These are phyloP conservation scores for Amanita inopinata DNA, from an alignment of 768 basidiomycete species.

Conservation along the genomic window DNA sequence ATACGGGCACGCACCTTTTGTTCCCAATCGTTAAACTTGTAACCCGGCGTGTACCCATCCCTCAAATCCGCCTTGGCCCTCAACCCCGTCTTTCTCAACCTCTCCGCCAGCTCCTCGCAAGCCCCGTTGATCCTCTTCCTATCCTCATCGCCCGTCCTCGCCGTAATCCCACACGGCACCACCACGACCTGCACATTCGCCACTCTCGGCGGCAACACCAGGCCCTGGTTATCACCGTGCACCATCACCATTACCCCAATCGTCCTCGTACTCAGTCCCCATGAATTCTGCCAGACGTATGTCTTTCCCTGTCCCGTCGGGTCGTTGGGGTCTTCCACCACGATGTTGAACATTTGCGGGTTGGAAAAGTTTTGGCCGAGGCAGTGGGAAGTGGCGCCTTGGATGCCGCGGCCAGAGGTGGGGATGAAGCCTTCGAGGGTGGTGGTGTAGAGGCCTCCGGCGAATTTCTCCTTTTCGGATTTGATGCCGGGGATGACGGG, in stretches of 20 bases:
- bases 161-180: conserved; percentile 92
- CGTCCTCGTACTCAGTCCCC: conserved; percentile 93
- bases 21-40: conserved; percentile 99
- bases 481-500: conserved; percentile 96
- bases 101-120: conserved; percentile 69
- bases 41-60: conserved; percentile 96
- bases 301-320: conserved; percentile 55
- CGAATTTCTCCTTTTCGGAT: conserved; percentile 99
- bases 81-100: conserved; percentile 62
- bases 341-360: conserved; percentile 95
- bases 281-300: conserved; percentile 96
- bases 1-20: conserved; percentile 70
- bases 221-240: conserved; percentile 94
- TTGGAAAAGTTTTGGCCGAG: conserved; percentile 97
- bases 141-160: conserved; percentile 62
- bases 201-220: conserved; percentile 95
- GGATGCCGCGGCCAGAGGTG: conserved; percentile 93
- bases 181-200: conserved; percentile 87
- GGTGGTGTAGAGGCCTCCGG: conserved; percentile 95
- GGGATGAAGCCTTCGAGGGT: conserved; percentile 98
- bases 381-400: conserved; percentile 95
- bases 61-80: conserved; percentile 85
- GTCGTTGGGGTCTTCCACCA: conserved; percentile 88
- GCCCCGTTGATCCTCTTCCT: conserved; percentile 63
- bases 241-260: conserved; percentile 99